These are phyloP conservation scores for Brettanomyces sp. DNA, from an alignment of 805 yeast species.

Conservation along the genomic window DNA sequence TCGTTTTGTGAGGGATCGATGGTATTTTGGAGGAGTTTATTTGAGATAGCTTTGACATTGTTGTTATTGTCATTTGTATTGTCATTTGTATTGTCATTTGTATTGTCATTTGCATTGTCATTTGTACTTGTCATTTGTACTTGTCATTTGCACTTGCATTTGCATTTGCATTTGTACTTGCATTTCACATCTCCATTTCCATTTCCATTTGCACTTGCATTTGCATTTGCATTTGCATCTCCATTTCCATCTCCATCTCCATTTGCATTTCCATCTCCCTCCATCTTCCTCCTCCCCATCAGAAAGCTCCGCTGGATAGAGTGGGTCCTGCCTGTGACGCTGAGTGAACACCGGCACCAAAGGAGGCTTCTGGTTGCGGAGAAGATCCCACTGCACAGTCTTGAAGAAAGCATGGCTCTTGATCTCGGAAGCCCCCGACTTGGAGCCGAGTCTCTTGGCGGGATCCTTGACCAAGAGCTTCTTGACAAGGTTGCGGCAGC, in stretches of 20 bases:
- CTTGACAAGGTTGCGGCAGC: conserved; percentile 70
- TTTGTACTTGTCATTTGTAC: too few relatives aligned
- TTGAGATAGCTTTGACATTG: too few relatives aligned
- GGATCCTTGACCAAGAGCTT: conserved; percentile 86
- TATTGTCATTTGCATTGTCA: neutral
- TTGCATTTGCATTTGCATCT: too few relatives aligned
- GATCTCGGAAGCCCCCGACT: conserved; percentile 90
- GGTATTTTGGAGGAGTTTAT: neutral
- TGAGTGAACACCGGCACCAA: conserved; percentile 70
- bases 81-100: neutral
- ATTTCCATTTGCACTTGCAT: neutral
- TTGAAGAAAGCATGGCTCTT: conserved; percentile 89
- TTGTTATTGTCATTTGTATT: too few relatives aligned
- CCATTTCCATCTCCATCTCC: neutral
- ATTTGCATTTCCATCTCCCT: neutral
- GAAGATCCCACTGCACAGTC: conserved; percentile 87
- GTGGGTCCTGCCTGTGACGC: conserved; percentile 6
- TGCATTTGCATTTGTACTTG: too few relatives aligned
- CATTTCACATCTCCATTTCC: neutral
- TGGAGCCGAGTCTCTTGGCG: conserved; percentile 77
- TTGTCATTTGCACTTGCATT: too few relatives aligned
- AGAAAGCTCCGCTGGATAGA: neutral
- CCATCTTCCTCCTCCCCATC: neutral
- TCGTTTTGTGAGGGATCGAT: conserved; percentile 28
- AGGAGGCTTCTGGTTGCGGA: conserved; percentile 91